Evolutionary conservation across 129 eudicot genomes (phyloP).

Genomic region (Flaveria bidentis): DNA sequence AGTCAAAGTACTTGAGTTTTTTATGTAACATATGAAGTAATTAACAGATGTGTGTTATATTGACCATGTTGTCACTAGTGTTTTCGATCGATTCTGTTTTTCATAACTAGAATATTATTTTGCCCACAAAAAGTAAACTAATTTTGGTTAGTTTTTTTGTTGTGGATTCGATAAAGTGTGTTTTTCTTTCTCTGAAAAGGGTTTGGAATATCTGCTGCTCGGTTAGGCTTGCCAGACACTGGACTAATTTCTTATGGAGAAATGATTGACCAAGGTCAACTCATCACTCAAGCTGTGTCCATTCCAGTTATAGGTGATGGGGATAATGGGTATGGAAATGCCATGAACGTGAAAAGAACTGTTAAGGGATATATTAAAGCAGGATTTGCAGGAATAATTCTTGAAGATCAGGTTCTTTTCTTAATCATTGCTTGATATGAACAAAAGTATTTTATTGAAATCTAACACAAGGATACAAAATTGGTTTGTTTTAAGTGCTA

Average conservation of each 20-base stretch:
- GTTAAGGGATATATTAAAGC: slow-evolving; percentile 82
- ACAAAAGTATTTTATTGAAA: neutral
- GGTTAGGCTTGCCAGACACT: slow-evolving; percentile 85
- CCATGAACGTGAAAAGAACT: slow-evolving; percentile 94
- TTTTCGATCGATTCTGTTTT: neutral
- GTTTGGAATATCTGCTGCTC: slow-evolving; percentile 89
- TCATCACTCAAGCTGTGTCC: slow-evolving; percentile 74
- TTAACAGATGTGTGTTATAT: neutral
- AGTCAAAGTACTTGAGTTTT: neutral
- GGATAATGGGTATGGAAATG: slow-evolving; percentile 95
- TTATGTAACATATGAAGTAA: neutral
- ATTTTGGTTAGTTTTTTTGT: neutral
- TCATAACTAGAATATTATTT: neutral
- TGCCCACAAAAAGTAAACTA: neutral
- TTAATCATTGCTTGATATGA: neutral
- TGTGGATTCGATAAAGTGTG: neutral
- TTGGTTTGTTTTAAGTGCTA: neutral
- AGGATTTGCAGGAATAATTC: slow-evolving; percentile 91
- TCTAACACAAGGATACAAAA: neutral
- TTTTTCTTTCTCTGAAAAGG: slow-evolving; percentile 42
- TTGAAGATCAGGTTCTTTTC: slow-evolving; percentile 87
- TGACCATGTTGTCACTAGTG: slow-evolving; percentile 10
- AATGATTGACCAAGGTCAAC: slow-evolving; percentile 87
- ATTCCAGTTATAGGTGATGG: slow-evolving; percentile 96
- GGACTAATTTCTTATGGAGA: slow-evolving; percentile 94